Evolutionary conservation across 208 protist species (phyloP).

Genomic region (Leishmania braziliensis): DNA sequence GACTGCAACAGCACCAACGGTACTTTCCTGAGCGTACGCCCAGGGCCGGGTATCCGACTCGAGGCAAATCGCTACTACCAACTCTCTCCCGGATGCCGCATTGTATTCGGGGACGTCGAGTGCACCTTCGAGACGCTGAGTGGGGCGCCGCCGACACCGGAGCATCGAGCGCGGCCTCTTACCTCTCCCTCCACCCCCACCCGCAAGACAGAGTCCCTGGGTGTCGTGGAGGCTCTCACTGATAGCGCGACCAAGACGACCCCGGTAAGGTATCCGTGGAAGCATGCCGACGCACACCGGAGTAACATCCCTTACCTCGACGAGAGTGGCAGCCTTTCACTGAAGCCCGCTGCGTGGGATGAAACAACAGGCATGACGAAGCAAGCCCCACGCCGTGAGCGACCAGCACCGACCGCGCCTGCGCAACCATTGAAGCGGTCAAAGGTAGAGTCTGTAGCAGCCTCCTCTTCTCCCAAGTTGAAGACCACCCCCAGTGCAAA

Average conservation of each 20-base stretch:
- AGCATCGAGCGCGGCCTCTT: neutral
- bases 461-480: no score
- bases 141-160: neutral
- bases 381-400: neutral
- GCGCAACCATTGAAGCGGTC: conserved; percentile 10
- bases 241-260: neutral
- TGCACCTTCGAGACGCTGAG: conserved; percentile 30
- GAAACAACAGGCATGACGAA: neutral
- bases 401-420: neutral
- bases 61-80: conserved; percentile 82
- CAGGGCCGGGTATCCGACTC: conserved; percentile 56
- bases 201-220: conserved; percentile 18
- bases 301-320: conserved; percentile 22
- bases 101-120: conserved; percentile 85
- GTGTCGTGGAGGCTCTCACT: neutral
- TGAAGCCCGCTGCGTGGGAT: neutral
- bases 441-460: conserved; percentile 7
- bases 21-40: conserved; percentile 60
- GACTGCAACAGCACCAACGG: conserved; percentile 91
- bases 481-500: neutral
- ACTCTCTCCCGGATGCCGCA: conserved; percentile 54
- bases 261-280: neutral
- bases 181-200: neutral
- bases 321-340: conserved; percentile 2
- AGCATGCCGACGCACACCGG: neutral